A percentile compares a stretch with the other conserved stretches of the same genome.
phyloP scores from a whole-genome alignment of 2,329 filamentous ascomycete genomes.

The Diaporthe batatas region DNA sequence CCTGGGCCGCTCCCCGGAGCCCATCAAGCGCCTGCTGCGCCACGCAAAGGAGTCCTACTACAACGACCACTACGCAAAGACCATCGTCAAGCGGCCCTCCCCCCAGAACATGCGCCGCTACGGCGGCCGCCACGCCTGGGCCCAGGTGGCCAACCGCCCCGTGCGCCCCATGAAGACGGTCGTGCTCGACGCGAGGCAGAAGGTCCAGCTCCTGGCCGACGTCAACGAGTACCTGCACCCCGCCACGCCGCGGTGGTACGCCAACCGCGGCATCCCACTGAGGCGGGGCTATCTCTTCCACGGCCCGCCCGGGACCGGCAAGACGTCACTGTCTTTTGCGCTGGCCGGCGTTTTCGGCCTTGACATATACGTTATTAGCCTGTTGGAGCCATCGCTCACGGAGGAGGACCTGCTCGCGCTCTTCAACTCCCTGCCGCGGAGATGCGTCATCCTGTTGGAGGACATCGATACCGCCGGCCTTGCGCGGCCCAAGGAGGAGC shows the following conservation, averaged over 20 bases:
- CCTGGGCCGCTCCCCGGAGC: conserved; percentile 64
- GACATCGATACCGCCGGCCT: conserved; percentile 78
- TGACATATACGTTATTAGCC: conserved; percentile 74
- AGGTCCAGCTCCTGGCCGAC: conserved; percentile 75
- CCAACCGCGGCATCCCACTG: conserved; percentile 80
- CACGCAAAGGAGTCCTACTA: conserved; percentile 67
- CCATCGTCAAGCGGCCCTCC: conserved; percentile 68
- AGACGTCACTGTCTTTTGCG: conserved; percentile 76
- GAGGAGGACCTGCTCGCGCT: conserved; percentile 72
- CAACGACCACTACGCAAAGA: conserved; percentile 66
- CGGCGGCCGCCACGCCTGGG: conserved; percentile 62
- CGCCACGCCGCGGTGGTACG: conserved; percentile 78
- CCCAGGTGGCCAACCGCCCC: conserved; percentile 71
- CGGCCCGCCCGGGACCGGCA: conserved; percentile 81
- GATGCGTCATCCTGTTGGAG: conserved; percentile 76
- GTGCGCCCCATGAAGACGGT: conserved; percentile 81
- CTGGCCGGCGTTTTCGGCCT: conserved; percentile 75
- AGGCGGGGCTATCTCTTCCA: conserved; percentile 83
- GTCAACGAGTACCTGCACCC: conserved; percentile 85
- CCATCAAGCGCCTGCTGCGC: conserved; percentile 68
- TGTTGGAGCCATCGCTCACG: conserved; percentile 70
- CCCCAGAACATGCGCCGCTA: conserved; percentile 61
- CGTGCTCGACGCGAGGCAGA: conserved; percentile 76
- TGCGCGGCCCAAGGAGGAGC: conserved; percentile 55
- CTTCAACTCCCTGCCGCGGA: conserved; percentile 71